Evolutionary conservation across 768 basidiomycete species (phyloP).

Genomic region (Boletus patriciae): DNA sequence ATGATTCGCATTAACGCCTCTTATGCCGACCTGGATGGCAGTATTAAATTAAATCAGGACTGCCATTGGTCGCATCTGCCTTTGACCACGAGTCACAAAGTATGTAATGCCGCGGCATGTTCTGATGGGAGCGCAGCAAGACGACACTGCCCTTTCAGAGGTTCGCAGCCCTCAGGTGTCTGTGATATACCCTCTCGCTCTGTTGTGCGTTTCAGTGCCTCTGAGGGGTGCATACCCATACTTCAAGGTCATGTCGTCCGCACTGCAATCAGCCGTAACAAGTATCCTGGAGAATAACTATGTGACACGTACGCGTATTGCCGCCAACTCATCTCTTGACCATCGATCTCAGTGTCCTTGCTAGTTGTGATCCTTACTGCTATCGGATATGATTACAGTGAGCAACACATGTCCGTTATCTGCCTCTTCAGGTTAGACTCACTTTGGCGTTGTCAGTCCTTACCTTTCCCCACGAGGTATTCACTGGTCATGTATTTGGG

Average conservation of each 20-base stretch:
- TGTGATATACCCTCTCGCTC: not conserved
- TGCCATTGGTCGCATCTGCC: no score
- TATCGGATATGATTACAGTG: constrained; percentile 9
- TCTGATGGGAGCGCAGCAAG: not conserved
- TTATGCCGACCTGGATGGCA: no score
- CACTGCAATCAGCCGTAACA: not conserved
- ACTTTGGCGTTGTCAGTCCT: constrained; percentile 1
- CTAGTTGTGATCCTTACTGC: constrained; percentile 5
- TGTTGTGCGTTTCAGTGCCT: not conserved
- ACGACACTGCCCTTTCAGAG: not conserved
- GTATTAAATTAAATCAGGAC: no score
- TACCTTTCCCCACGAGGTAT: constrained; percentile 11
- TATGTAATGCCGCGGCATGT: not conserved
- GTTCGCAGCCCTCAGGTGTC: not conserved
- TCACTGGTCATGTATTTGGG: not conserved
- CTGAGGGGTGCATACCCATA: not conserved
- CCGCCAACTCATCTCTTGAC: not conserved
- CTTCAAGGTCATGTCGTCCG: not conserved
- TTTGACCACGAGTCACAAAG: no score
- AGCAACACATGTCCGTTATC: not conserved
- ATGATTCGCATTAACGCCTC: not conserved
- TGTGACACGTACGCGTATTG: not conserved
- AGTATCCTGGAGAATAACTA: not conserved
- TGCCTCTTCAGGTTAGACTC: not conserved
- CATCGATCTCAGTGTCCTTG: not conserved